These are phyloP conservation scores for Suillus variegatus DNA, from an alignment of 768 basidiomycete genomes.

Conservation along the genomic window DNA sequence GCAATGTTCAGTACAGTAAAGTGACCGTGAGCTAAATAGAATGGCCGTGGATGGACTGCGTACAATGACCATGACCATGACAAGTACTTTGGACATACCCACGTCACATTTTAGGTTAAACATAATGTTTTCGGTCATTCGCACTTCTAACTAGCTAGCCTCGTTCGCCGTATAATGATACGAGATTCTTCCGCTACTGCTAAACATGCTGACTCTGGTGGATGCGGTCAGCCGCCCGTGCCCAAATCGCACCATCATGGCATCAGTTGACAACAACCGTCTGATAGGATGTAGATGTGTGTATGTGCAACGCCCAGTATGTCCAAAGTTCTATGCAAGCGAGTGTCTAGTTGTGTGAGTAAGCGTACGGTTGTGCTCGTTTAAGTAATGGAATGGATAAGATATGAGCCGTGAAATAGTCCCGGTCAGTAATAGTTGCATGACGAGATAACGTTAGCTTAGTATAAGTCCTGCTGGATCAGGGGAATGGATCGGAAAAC, in stretches of 20 bases:
- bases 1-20: too few relatives aligned
- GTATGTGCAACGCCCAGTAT: not conserved
- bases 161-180: not conserved
- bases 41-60: not conserved
- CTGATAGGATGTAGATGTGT: not conserved
- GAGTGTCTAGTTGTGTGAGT: not conserved
- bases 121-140: not conserved
- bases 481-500: not conserved
- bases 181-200: not conserved
- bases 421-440: conserved; percentile 4
- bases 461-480: not conserved
- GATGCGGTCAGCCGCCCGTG: not conserved
- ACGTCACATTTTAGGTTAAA: too few relatives aligned
- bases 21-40: too few relatives aligned
- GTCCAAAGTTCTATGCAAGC: not conserved
- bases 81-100: not conserved
- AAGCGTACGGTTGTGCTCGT: not conserved
- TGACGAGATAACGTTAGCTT: not conserved
- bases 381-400: conserved; percentile 1
- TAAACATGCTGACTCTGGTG: not conserved
- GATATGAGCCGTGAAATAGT: not conserved
- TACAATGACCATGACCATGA: not conserved
- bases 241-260: not conserved
- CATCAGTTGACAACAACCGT: not conserved
- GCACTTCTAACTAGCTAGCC: not conserved